phyloP scores from a whole-genome alignment of 2,329 filamentous ascomycete genomes.

The Neopestalotiopsis clavispora region DNA sequence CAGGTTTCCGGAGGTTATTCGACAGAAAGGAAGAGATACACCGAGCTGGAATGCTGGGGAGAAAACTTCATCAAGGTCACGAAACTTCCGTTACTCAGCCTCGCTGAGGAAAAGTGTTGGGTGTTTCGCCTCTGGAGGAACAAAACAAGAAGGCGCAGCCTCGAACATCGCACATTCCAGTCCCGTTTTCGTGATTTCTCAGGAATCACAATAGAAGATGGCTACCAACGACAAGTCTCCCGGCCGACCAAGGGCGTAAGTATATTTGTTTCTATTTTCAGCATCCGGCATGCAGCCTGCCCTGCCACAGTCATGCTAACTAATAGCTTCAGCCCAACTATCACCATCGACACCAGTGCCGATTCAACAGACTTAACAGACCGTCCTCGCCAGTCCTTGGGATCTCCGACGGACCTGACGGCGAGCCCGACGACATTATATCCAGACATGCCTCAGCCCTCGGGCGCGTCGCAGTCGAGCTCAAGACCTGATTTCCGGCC shows the following conservation, averaged over 20 bases:
- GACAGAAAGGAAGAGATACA: not conserved
- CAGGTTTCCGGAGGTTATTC: not conserved
- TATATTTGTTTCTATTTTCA: conserved; percentile 8
- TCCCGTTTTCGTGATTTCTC: not conserved
- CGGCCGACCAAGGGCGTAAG: conserved; percentile 20
- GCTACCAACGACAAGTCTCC: not conserved
- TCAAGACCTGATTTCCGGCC: conserved; percentile 51
- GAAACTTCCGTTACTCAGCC: conserved; percentile 2
- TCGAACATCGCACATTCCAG: conserved; percentile 9
- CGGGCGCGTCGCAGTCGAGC: conserved; percentile 26
- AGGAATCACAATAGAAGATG: conserved; percentile 1
- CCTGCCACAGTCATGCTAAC: not conserved
- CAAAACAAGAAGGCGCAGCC: conserved; percentile 8
- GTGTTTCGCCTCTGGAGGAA: not conserved
- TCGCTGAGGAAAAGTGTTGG: not conserved
- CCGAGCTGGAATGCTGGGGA: conserved; percentile 3
- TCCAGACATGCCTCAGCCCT: conserved; percentile 19
- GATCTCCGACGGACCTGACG: conserved; percentile 33
- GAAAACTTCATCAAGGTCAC: not conserved
- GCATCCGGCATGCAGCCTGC: not conserved
- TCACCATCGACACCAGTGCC: conserved; percentile 41
- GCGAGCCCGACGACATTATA: conserved; percentile 32
- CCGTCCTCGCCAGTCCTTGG: conserved; percentile 29
- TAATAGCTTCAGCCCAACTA: conserved; percentile 34
- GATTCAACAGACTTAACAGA: conserved; percentile 25